Conservation (phyloP, 805 yeast species). For the Candida silvatica region DNA sequence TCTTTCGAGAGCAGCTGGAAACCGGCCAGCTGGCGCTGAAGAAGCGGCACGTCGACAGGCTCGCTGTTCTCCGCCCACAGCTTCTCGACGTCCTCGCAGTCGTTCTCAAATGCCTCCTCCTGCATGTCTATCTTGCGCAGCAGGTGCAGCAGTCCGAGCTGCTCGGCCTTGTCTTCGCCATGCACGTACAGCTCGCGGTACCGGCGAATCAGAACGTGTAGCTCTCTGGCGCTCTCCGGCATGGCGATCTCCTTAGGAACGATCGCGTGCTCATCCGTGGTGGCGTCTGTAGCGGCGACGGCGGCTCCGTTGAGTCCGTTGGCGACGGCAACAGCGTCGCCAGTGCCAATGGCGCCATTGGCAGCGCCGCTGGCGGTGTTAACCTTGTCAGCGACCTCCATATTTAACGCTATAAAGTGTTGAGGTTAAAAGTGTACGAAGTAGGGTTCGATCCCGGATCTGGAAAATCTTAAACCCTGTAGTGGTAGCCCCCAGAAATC, state of each 20-base stretch:
- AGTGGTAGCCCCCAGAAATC: too few species aligned
- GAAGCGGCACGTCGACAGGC: slow-evolving; percentile 34
- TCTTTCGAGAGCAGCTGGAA: slow-evolving; percentile 60
- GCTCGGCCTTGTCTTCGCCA: slow-evolving; percentile 23
- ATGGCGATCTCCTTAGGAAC: slow-evolving; percentile 10
- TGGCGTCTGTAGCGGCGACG: background rate
- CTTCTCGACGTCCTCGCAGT: slow-evolving; percentile 22
- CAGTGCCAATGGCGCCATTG: too few species aligned
- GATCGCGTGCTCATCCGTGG: background rate
- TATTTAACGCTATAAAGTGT: too few species aligned
- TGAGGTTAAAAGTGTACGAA: background rate
- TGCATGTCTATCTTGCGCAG: slow-evolving; percentile 32
- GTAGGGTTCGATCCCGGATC: too few species aligned
- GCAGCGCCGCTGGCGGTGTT: too few species aligned
- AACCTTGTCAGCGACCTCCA: too few species aligned
- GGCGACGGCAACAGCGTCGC: too few species aligned
- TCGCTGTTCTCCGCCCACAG: slow-evolving; percentile 18
- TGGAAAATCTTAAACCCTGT: too few species aligned
- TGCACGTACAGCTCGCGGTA: slow-evolving; percentile 15
- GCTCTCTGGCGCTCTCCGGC: slow-evolving; percentile 17
- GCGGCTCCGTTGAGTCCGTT: too few species aligned
- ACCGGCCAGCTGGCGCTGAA: slow-evolving; percentile 53
- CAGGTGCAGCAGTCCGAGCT: slow-evolving; percentile 33
- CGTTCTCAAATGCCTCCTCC: slow-evolving; percentile 27
- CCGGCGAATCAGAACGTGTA: slow-evolving; percentile 20